Evolutionary conservation across 495 filamentous ascomycete genomes (phyloP).

Genomic region (Penicillium cinerascens): DNA sequence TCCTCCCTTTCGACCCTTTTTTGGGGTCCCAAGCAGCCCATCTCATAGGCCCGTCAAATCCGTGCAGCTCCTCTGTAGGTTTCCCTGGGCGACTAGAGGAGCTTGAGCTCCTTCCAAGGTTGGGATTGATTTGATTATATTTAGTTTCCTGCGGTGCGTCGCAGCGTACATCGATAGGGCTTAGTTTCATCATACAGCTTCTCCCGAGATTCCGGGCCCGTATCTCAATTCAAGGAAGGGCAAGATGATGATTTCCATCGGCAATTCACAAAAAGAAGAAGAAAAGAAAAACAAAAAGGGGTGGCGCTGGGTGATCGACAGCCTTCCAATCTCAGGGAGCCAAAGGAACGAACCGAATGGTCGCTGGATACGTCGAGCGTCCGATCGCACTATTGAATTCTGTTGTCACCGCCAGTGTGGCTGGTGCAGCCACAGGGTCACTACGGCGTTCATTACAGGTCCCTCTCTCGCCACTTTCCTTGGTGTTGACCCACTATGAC

Average conservation of each 20-base stretch:
- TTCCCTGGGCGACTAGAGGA: neutral
- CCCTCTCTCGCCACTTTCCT: neutral
- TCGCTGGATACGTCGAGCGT: constrained; percentile 3
- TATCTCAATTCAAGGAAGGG: neutral
- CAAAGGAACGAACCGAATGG: constrained; percentile 1
- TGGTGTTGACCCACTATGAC: neutral
- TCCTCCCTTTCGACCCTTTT: neutral
- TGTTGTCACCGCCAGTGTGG: constrained; percentile 19
- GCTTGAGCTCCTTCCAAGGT: neutral
- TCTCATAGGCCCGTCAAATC: constrained; percentile 19
- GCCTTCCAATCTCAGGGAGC: neutral
- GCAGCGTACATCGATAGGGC: neutral
- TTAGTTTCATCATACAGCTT: neutral
- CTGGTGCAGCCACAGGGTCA: constrained; percentile 9
- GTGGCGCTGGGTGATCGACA: constrained; percentile 11
- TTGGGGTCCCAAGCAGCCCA: neutral
- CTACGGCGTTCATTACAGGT: neutral
- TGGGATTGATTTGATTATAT: neutral
- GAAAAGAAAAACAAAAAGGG: neutral
- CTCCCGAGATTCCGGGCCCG: too few species aligned
- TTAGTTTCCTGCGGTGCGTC: neutral
- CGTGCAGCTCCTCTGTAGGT: neutral
- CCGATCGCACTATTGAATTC: constrained; percentile 23
- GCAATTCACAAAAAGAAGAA: neutral
- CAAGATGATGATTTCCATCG: neutral